Evolutionary conservation across 2,329 filamentous ascomycete species (phyloP).

Genomic region (Aspergillus ustus): DNA sequence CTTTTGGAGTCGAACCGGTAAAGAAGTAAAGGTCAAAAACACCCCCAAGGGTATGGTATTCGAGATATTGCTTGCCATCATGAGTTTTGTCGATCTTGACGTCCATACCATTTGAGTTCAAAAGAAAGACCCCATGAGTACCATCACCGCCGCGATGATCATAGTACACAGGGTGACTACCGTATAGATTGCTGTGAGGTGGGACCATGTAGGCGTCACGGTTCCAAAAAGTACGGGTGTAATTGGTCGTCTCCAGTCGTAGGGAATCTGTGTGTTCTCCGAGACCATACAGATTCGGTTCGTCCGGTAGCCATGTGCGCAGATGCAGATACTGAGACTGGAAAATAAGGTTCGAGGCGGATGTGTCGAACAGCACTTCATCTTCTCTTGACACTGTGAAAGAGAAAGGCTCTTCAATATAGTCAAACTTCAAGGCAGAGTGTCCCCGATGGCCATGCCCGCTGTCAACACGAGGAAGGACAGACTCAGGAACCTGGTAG

Average conservation of each 20-base stretch:
- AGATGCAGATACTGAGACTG: constrained; percentile 78
- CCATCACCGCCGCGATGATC: constrained; percentile 65
- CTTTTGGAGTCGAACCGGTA: constrained; percentile 61
- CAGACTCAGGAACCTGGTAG: constrained; percentile 74
- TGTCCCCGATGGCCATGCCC: constrained; percentile 51
- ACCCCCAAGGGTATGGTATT: constrained; percentile 80
- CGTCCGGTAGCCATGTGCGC: constrained; percentile 69
- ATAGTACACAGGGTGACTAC: constrained; percentile 75
- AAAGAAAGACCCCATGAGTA: constrained; percentile 69
- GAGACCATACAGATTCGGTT: constrained; percentile 76
- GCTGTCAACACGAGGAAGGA: constrained; percentile 64
- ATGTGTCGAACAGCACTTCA: constrained; percentile 68
- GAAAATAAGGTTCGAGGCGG: constrained; percentile 69
- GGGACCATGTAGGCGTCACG: constrained; percentile 69
- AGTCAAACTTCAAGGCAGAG: constrained; percentile 52
- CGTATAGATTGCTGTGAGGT: constrained; percentile 69
- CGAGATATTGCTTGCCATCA: constrained; percentile 68
- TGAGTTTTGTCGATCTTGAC: constrained; percentile 70
- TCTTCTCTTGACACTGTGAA: constrained; percentile 60
- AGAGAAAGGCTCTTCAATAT: constrained; percentile 65
- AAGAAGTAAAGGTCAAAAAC: constrained; percentile 74
- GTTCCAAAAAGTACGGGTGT: constrained; percentile 72
- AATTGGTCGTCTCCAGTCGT: constrained; percentile 69
- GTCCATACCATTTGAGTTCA: constrained; percentile 79
- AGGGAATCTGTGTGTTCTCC: constrained; percentile 78